Evolutionary conservation across 1,139 yeast species (phyloP), one percentile per base, ranked within the genome.

Genomic region (Saccharomyces hybrid): DNA sequence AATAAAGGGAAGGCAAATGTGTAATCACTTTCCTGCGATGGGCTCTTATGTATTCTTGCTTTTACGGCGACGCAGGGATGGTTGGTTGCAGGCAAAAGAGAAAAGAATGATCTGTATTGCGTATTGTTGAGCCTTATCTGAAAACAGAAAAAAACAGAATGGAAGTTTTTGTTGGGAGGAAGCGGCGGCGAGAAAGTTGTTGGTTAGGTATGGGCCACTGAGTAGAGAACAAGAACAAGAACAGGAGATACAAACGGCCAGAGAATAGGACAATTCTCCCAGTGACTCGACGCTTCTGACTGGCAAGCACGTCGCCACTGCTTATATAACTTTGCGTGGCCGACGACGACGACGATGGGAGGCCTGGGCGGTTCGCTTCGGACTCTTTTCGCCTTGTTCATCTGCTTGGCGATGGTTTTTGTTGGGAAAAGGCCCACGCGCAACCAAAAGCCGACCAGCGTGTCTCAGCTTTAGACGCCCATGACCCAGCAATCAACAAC

Each of bases 351-450:
- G n/a, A 24, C 19, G 19, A 16, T 16, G 16, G 16, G 16, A 16
- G 44, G 14, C n/a, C 44, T 38, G 44, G 44, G 44, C 44, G 44
- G 44, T 38, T 38, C 44, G 44, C 26, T 38, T 38, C 19, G 26
- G 3, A 6, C n/a, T 38, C 19, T 34, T 34, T n/a, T 34, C 11
- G 14, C 14, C 19, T 19, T 19, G 4, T 14, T 7, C 14, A 26
- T 19, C 19, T 16, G 7, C 19, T 7, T 7, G 2, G 19, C 9
- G 41, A 14, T 14, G 19, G 12, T 38, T 38, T 38, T 38, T 38
- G 44, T 38, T 38, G 44, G 44, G 44, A 19, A 38, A 38, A 6
- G 26, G n/a, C 44, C 16, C n/a, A 38, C 44, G 44, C 44, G 44
- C 44, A 19, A 26, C 44, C 44, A 38, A 38, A 38, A 38, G 44